Percentiles rank a stretch among this genome's conserved stretches.
Evolutionary conservation across 2,329 filamentous ascomycete genomes (phyloP).

Genomic region (Colletotrichum sp.): DNA sequence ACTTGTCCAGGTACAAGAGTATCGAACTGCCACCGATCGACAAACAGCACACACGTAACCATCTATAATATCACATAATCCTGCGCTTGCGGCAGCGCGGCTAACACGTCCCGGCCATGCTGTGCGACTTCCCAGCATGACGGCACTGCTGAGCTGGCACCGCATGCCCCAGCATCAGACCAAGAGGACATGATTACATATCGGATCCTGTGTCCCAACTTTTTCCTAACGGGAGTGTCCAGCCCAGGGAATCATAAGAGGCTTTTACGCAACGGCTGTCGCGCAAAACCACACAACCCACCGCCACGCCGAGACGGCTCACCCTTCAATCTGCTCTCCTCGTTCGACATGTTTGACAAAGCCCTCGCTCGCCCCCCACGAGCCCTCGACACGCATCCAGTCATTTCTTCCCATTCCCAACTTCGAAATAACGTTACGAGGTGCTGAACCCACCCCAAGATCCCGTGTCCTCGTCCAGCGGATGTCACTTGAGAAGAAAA

Average conservation of each 20-base stretch:
- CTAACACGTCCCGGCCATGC: background rate
- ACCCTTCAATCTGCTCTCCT: background rate
- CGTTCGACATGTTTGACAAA: background rate
- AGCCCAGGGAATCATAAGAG: background rate
- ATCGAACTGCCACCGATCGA: background rate
- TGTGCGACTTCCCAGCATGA: background rate
- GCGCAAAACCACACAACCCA: background rate
- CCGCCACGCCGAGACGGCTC: background rate
- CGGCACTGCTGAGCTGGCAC: constrained; percentile 4
- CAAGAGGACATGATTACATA: background rate
- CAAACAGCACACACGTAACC: background rate
- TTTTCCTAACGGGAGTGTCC: background rate
- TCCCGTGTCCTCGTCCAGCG: background rate
- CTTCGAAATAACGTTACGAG: background rate
- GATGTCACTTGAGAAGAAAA: background rate
- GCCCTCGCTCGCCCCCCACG: background rate
- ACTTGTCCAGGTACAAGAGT: background rate
- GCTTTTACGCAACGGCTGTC: background rate
- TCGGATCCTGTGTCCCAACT: background rate
- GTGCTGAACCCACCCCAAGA: background rate
- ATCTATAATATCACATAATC: background rate
- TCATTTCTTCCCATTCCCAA: background rate
- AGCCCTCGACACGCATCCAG: background rate
- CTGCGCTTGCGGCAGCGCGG: background rate
- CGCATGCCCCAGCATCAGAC: background rate